phyloP scores from a whole-genome alignment of 2,329 filamentous ascomycete species.

The Aspergillus tubingensis region DNA sequence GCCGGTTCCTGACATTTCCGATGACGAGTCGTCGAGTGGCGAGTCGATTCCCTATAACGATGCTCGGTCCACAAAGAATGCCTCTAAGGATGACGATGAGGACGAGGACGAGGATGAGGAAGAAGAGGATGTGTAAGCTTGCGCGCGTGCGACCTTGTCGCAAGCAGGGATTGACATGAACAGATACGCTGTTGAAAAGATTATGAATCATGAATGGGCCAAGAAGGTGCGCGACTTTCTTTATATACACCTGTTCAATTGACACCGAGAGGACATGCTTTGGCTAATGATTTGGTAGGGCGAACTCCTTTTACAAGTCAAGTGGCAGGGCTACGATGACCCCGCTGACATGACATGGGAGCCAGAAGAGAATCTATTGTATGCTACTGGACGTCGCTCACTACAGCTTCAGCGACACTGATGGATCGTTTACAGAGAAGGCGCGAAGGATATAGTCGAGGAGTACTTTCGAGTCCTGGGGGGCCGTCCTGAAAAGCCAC shows the following conservation, averaged over 20 bases:
- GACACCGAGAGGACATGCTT: not conserved
- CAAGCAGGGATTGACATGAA: conserved; percentile 15
- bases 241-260: not conserved
- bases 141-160: conserved; percentile 12
- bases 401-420: conserved; percentile 13
- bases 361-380: conserved; percentile 48
- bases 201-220: conserved; percentile 39
- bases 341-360: conserved; percentile 49
- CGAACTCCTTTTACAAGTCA: conserved; percentile 44
- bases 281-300: conserved; percentile 34
- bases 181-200: conserved; percentile 46
- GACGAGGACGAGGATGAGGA: conserved; percentile 36
- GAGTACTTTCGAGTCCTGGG: conserved; percentile 47
- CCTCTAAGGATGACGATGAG: conserved; percentile 23
- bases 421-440: conserved; percentile 32
- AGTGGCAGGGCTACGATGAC: conserved; percentile 51
- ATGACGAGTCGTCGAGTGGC: conserved; percentile 39
- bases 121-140: conserved; percentile 40
- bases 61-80: conserved; percentile 22
- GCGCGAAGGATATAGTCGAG: conserved; percentile 41
- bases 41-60: conserved; percentile 42
- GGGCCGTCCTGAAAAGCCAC: conserved; percentile 41
- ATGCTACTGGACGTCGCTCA: conserved; percentile 18
- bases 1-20: conserved; percentile 36
- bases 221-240: conserved; percentile 35